A percentile compares a stretch with the other conserved stretches of the same genome.
Evolutionary conservation across 495 filamentous ascomycete genomes (phyloP).

Genomic region (Talaromyces adpressus): DNA sequence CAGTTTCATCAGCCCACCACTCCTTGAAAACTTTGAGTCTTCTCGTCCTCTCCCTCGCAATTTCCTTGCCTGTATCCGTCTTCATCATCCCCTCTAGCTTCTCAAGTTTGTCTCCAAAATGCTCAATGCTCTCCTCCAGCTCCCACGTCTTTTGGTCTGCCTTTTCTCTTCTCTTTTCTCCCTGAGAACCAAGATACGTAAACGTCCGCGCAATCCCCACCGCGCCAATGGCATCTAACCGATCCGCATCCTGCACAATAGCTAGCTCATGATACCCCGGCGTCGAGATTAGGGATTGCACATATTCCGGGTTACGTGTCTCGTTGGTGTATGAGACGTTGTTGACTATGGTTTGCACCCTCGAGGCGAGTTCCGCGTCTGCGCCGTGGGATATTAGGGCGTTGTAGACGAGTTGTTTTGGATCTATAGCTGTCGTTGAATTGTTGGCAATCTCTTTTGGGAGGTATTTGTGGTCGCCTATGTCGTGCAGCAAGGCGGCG

Average conservation of each 20-base stretch:
- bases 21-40: slow-evolving; percentile 53
- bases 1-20: slow-evolving; percentile 72
- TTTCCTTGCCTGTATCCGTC: slow-evolving; percentile 59
- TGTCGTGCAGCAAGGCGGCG: slow-evolving; percentile 75
- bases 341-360: slow-evolving; percentile 61
- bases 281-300: slow-evolving; percentile 43
- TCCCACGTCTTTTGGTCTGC: slow-evolving; percentile 26
- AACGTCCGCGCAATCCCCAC: slow-evolving; percentile 76
- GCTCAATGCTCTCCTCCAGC: slow-evolving; percentile 59
- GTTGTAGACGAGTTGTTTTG: slow-evolving; percentile 45
- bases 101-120: slow-evolving; percentile 76
- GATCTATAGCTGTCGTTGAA: slow-evolving; percentile 23
- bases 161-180: slow-evolving; percentile 21
- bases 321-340: slow-evolving; percentile 78
- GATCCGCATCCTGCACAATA: slow-evolving; percentile 85
- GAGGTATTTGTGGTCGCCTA: slow-evolving; percentile 80
- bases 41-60: slow-evolving; percentile 60
- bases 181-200: slow-evolving; percentile 63
- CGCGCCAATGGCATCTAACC: slow-evolving; percentile 82
- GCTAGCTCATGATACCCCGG: slow-evolving; percentile 62
- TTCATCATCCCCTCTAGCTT: slow-evolving; percentile 76
- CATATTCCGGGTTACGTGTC: slow-evolving; percentile 45
- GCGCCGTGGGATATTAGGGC: slow-evolving; percentile 54
- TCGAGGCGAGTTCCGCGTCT: slow-evolving; percentile 44
- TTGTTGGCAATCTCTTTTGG: neutral